These are phyloP conservation scores for Paraglomus brasilianum DNA, from an alignment of 192 early-diverging fungal species.

Conservation along the genomic window DNA sequence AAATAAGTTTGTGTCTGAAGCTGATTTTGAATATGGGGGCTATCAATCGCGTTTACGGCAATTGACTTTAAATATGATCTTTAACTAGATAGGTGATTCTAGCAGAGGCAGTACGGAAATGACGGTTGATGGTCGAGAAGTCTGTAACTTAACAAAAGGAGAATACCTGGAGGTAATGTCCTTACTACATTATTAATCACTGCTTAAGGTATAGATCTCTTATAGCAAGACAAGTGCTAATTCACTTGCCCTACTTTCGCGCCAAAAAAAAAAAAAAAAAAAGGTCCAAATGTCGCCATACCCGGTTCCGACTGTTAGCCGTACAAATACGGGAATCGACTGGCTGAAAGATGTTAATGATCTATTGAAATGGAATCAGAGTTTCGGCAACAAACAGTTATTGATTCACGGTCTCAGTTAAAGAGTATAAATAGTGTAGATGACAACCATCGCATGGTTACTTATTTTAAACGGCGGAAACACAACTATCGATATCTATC, in stretches of 20 bases:
- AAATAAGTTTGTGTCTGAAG: not conserved
- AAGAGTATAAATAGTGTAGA: too few species aligned
- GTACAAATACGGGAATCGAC: constrained; percentile 60
- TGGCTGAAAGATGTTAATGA: constrained; percentile 87
- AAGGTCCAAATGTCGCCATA: constrained; percentile 66
- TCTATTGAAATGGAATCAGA: constrained; percentile 85
- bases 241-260: not conserved
- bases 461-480: too few species aligned
- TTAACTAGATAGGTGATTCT: constrained; percentile 49
- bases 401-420: too few species aligned
- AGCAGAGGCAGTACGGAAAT: constrained; percentile 69
- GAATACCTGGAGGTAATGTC: constrained; percentile 61
- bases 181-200: not conserved
- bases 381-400: constrained; percentile 58
- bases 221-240: not conserved
- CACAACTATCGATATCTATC: too few species aligned
- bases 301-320: constrained; percentile 75
- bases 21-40: not conserved
- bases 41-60: not conserved
- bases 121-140: constrained; percentile 75
- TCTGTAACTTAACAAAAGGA: constrained; percentile 63
- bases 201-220: too few species aligned
- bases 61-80: constrained; percentile 12
- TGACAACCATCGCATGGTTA: too few species aligned
- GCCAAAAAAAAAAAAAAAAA: too few species aligned